Evolutionary conservation across 2,329 filamentous ascomycete genomes (phyloP).

Genomic region (Penicillium concentricum): DNA sequence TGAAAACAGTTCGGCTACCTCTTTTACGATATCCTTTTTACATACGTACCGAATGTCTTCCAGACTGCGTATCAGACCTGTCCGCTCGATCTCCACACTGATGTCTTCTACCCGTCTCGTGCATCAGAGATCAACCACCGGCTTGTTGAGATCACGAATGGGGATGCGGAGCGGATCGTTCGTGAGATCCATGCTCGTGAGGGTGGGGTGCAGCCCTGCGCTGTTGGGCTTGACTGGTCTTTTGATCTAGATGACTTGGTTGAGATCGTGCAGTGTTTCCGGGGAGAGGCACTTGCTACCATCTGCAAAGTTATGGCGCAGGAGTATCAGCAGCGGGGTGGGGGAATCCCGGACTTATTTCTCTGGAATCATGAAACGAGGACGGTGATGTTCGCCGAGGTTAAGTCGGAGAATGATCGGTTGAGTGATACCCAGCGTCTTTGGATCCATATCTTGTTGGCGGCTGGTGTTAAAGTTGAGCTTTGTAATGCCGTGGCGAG

Average conservation of each 20-base stretch:
- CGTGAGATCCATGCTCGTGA: slow-evolving; percentile 67
- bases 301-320: slow-evolving; percentile 94
- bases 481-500: slow-evolving; percentile 66
- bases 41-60: slow-evolving; percentile 94
- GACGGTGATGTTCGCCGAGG: slow-evolving; percentile 74
- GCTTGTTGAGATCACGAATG: slow-evolving; percentile 83
- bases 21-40: slow-evolving; percentile 89
- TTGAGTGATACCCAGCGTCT: slow-evolving; percentile 93
- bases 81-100: slow-evolving; percentile 87
- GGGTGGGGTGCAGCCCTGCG: slow-evolving; percentile 70
- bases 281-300: slow-evolving; percentile 73
- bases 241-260: slow-evolving; percentile 75
- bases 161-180: slow-evolving; percentile 67
- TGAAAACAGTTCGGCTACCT: slow-evolving; percentile 67
- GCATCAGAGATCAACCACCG: slow-evolving; percentile 85
- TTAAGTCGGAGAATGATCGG: slow-evolving; percentile 85
- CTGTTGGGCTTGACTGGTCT: slow-evolving; percentile 90
- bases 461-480: slow-evolving; percentile 81
- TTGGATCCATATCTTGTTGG: slow-evolving; percentile 91
- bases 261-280: slow-evolving; percentile 76
- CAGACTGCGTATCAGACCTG: slow-evolving; percentile 94
- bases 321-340: slow-evolving; percentile 82
- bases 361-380: slow-evolving; percentile 68
- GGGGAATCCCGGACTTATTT: slow-evolving; percentile 89
- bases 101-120: slow-evolving; percentile 85